phyloP scores from a whole-genome alignment of 2,329 filamentous ascomycete genomes.

The Botrytis deweyae region DNA sequence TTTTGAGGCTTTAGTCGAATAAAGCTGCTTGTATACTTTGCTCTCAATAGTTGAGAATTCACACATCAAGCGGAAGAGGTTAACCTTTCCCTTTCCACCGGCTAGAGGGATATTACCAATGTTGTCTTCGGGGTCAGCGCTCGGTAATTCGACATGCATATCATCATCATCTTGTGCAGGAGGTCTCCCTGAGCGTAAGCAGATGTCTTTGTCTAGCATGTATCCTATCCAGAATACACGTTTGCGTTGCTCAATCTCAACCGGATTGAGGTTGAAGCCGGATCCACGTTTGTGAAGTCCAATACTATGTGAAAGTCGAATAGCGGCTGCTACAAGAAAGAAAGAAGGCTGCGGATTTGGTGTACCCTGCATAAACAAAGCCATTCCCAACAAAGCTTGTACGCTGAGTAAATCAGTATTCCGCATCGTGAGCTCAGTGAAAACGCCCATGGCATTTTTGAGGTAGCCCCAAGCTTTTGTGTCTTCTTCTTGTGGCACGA shows the following conservation, averaged over 20 bases:
- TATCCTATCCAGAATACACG: constrained; percentile 78
- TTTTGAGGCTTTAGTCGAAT: constrained; percentile 88
- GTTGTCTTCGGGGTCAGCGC: constrained; percentile 85
- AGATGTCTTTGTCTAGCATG: constrained; percentile 71
- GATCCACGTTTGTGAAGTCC: constrained; percentile 91
- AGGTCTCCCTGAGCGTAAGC: constrained; percentile 68
- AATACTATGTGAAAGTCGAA: constrained; percentile 88
- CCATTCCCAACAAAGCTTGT: constrained; percentile 90
- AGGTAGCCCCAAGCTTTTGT: constrained; percentile 93
- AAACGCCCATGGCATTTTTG: constrained; percentile 93
- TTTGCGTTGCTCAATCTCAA: constrained; percentile 89
- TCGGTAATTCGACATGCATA: constrained; percentile 95
- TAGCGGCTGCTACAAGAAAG: constrained; percentile 85
- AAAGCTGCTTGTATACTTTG: constrained; percentile 88
- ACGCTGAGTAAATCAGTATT: constrained; percentile 95
- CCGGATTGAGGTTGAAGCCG: constrained; percentile 87
- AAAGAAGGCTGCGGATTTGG: constrained; percentile 95
- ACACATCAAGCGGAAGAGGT: constrained; percentile 90
- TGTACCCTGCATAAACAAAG: constrained; percentile 91
- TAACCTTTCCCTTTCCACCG: constrained; percentile 89
- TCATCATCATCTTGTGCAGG: constrained; percentile 74
- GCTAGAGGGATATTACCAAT: constrained; percentile 91
- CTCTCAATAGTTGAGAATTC: constrained; percentile 90
- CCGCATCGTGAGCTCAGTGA: constrained; percentile 89
- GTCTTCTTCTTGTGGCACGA: constrained; percentile 87